phyloP scores from a whole-genome alignment of 768 basidiomycete genomes.

The Daedaleopsis sinensis region DNA sequence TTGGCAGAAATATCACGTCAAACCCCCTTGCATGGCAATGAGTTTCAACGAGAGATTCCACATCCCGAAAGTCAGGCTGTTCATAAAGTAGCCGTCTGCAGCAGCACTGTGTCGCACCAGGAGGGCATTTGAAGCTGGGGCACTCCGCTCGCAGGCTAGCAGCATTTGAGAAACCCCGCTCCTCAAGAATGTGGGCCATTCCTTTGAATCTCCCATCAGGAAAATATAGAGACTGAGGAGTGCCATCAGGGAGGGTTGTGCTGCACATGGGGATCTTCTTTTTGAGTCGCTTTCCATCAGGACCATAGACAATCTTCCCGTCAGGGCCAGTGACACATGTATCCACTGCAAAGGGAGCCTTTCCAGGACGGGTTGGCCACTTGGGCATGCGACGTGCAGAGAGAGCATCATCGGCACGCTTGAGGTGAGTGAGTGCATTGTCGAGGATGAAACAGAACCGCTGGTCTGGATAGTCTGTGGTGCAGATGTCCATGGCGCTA shows the following conservation, averaged over 20 bases:
- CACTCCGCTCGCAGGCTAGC: constrained; percentile 31
- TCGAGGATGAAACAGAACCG: constrained; percentile 29
- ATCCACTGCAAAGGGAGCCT: constrained; percentile 11
- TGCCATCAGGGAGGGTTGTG: constrained; percentile 23
- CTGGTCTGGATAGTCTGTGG: constrained; percentile 21
- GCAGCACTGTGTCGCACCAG: constrained; percentile 6
- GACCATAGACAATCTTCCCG: constrained; percentile 17
- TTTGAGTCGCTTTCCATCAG: constrained; percentile 20
- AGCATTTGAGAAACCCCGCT: constrained; percentile 25
- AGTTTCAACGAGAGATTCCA: no score
- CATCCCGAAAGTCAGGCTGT: no score
- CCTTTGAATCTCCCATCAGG: constrained; percentile 36
- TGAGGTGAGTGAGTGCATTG: constrained; percentile 32
- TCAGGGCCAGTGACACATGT: neutral
- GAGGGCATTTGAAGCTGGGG: constrained; percentile 36
- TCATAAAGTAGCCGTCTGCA: no score
- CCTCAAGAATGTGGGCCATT: constrained; percentile 35
- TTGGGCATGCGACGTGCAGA: constrained; percentile 32
- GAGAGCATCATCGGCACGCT: constrained; percentile 23
- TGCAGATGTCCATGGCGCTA: constrained; percentile 27
- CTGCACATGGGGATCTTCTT: constrained; percentile 37
- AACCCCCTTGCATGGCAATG: no score
- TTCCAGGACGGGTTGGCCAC: neutral
- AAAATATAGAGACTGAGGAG: constrained; percentile 32
- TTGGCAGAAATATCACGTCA: no score